Conservation (phyloP, 202 grass and related monocot genomes). For the Carex arenaria region DNA sequence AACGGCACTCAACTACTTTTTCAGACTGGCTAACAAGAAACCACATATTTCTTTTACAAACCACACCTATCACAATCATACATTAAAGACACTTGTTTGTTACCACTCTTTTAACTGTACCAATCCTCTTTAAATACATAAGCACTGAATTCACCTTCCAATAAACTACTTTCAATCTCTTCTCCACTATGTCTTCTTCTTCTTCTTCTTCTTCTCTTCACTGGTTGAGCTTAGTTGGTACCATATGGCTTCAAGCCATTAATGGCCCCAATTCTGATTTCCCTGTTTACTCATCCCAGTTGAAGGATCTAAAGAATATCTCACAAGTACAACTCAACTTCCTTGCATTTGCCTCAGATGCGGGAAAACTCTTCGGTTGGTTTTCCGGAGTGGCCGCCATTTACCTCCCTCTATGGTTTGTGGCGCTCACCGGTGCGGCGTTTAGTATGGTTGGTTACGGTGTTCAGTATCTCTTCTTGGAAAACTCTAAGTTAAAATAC, state of each 20-base stretch:
- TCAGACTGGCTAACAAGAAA: constrained; percentile 55
- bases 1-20: constrained; percentile 32
- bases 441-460: constrained; percentile 83
- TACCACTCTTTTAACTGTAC: constrained; percentile 16
- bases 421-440: constrained; percentile 47
- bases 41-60: constrained; percentile 32
- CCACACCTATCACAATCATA: constrained; percentile 40
- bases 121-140: constrained; percentile 35
- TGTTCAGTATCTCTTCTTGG: constrained; percentile 78
- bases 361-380: constrained; percentile 91
- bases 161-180: constrained; percentile 5
- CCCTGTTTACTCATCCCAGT: constrained; percentile 82
- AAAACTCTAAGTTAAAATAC: constrained; percentile 40
- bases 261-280: constrained; percentile 95
- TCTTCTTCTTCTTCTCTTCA: constrained; percentile 54
- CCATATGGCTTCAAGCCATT: constrained; percentile 87
- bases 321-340: constrained; percentile 85
- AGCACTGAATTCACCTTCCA: neutral
- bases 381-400: constrained; percentile 61
- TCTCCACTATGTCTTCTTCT: constrained; percentile 42
- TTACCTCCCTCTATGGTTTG: constrained; percentile 62
- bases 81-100: constrained; percentile 29
- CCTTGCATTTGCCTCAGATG: constrained; percentile 94
- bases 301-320: constrained; percentile 73
- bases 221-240: constrained; percentile 86